A percentile compares a stretch with the other conserved stretches of the same genome.
Evolutionary conservation across 2,329 filamentous ascomycete genomes (phyloP).

Genomic region (Ceratocystiopsis brevicomis): DNA sequence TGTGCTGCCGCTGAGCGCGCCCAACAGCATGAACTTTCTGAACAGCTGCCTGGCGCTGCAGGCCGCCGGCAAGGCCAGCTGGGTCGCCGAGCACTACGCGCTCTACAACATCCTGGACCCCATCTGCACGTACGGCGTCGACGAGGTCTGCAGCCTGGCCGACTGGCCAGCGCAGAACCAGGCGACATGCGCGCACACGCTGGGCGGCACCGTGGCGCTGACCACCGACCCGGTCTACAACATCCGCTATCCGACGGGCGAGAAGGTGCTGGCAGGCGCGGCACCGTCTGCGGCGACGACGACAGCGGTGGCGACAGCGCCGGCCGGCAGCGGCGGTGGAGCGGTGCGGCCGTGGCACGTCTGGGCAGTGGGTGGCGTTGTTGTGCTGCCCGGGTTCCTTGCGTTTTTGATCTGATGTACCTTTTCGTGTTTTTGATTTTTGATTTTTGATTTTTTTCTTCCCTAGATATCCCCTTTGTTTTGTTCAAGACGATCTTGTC

Average conservation of each 20-base stretch:
- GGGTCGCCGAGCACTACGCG: slow-evolving; percentile 28
- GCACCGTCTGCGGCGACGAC: not conserved
- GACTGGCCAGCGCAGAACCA: slow-evolving; percentile 26
- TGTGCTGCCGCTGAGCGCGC: slow-evolving; percentile 20
- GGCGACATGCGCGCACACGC: slow-evolving; percentile 22
- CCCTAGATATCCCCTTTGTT: slow-evolving; percentile 3
- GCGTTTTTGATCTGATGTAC: not conserved
- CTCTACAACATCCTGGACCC: slow-evolving; percentile 33
- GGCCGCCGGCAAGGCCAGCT: slow-evolving; percentile 16
- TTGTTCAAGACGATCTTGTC: not conserved
- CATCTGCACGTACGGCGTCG: slow-evolving; percentile 25
- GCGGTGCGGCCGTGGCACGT: not conserved
- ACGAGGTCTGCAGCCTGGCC: slow-evolving; percentile 27
- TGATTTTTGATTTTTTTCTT: not conserved
- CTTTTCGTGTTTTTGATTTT: not conserved
- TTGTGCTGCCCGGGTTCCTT: not conserved
- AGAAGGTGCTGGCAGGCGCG: slow-evolving; percentile 18
- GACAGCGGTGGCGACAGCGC: too few relatives aligned
- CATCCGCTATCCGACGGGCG: slow-evolving; percentile 26
- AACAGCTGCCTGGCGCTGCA: slow-evolving; percentile 22
- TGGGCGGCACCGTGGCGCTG: slow-evolving; percentile 20
- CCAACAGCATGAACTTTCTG: slow-evolving; percentile 36
- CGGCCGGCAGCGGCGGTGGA: not conserved
- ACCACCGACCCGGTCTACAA: slow-evolving; percentile 25
- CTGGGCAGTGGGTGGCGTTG: not conserved